Conservation (phyloP, 306 rosid genomes). For the Delonix regia region DNA sequence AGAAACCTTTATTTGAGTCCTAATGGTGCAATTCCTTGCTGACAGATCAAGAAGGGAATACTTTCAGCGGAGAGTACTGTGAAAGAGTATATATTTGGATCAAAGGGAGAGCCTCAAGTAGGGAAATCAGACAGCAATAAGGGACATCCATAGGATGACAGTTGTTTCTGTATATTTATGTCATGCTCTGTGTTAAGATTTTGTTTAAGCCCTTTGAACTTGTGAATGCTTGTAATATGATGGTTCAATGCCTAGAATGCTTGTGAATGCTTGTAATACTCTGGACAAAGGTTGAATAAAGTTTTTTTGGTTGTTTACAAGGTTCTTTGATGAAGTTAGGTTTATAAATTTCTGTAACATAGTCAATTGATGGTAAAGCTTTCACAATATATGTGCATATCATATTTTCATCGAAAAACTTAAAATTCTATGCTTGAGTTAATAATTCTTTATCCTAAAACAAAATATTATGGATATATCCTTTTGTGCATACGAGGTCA, state of each 20-base stretch:
- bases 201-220: constrained; percentile 33
- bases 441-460: too few species aligned
- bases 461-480: not conserved
- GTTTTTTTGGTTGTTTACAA: not conserved
- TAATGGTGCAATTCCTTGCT: constrained; percentile 39
- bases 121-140: constrained; percentile 50
- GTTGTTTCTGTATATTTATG: constrained; percentile 39
- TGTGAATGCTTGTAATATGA: constrained; percentile 13
- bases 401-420: not conserved
- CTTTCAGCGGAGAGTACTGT: constrained; percentile 58
- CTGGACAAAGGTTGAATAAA: not conserved
- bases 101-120: constrained; percentile 53
- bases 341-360: not conserved
- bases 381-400: not conserved
- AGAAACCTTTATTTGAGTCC: not conserved
- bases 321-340: not conserved
- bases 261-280: not conserved
- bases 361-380: not conserved
- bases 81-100: constrained; percentile 70
- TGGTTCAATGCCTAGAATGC: constrained; percentile 23
- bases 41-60: constrained; percentile 75
- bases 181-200: constrained; percentile 27
- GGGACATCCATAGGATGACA: constrained; percentile 48
- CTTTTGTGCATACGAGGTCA: not conserved
- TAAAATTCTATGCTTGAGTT: too few species aligned